These are phyloP conservation scores for Zygoascus meyerae DNA, from an alignment of 1,139 yeast genomes.

Conservation along the genomic window DNA sequence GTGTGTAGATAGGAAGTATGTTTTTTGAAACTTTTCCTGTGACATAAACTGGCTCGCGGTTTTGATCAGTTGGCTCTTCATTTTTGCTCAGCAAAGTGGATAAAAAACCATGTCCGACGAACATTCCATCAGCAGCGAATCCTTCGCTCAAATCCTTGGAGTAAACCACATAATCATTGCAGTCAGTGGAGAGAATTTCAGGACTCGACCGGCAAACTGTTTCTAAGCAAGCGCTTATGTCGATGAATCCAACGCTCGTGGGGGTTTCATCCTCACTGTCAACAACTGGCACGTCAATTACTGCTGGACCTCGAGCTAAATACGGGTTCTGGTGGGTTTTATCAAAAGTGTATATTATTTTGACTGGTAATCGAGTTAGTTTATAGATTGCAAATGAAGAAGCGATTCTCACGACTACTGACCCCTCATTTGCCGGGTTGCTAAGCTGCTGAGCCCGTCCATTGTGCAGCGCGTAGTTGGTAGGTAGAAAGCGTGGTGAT, in stretches of 20 bases:
- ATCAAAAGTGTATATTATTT: constrained; percentile 35
- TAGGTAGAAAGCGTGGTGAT: background rate
- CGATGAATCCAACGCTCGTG: constrained; percentile 31
- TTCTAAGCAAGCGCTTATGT: constrained; percentile 30
- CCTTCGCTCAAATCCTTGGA: constrained; percentile 36
- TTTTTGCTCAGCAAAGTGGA: constrained; percentile 16
- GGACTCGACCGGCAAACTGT: constrained; percentile 34
- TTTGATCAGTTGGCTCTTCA: background rate
- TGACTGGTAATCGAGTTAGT: constrained; percentile 21
- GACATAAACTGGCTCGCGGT: constrained; percentile 12
- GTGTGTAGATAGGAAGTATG: constrained; percentile 18
- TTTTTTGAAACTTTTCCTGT: constrained; percentile 20
- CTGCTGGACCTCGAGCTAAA: constrained; percentile 29
- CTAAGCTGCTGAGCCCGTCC: constrained; percentile 9
- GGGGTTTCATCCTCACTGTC: constrained; percentile 21
- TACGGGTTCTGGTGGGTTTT: constrained; percentile 28
- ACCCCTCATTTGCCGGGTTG: constrained; percentile 23
- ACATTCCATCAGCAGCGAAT: constrained; percentile 29
- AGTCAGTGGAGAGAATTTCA: constrained; percentile 31
- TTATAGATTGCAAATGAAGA: background rate
- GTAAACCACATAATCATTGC: constrained; percentile 36
- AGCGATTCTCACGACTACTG: background rate
- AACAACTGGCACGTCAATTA: constrained; percentile 25
- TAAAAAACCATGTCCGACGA: constrained; percentile 39
- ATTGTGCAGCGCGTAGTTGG: constrained; percentile 1